Base-by-base conservation (phyloP, 2,329 filamentous ascomycete species). In the Penicillium expansum region DNA sequence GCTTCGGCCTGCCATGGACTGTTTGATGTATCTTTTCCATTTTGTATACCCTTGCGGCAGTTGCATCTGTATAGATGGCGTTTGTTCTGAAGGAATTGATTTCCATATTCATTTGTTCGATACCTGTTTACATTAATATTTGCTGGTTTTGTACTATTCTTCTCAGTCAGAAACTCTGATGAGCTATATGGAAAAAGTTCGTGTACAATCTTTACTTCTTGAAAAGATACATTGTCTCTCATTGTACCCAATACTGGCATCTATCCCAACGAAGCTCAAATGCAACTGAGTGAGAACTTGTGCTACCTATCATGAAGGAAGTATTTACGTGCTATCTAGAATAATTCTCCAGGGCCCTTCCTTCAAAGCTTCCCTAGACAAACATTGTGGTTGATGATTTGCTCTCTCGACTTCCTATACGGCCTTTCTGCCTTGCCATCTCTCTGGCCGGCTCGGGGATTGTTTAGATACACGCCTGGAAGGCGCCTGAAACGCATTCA, bases 31-130 rank as follows among this genome's bases (percentile, higher is more conserved):
- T 62, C 33, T 52, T 48, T 54, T 58, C 48, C 22, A 49, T 60
- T 55, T 58, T 61, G 66, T 71, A 71, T 70, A 71, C 69, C 68
- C 70, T 52, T 67, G 60, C 51, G 55, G 65, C 48, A 59, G 60
- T 66, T 69, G 67, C 62, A 66, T 66, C 48, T 67, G 60, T 71
- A 69, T 67, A 68, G 66, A 67, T 67, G 68, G 69, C 69, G 67
- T 71, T 70, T 65, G 35, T 60, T 48, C 30, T 57, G 55, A 52
- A 45, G 52, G 52, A 62, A 62, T 65, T 27, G 38, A 55, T 56
- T 48, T 32, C 48, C 38, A 22, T 59, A 48, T 58, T 58, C 53
- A 42, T 62, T 55, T 62, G 54, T 62, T 33, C 20, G 41, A 55
- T 64, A 52, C 44, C 5, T 48, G 20, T 54, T 49, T 38, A 20